phyloP scores from a whole-genome alignment of 495 filamentous ascomycete genomes.

The Hypoxylon subgilvum region DNA sequence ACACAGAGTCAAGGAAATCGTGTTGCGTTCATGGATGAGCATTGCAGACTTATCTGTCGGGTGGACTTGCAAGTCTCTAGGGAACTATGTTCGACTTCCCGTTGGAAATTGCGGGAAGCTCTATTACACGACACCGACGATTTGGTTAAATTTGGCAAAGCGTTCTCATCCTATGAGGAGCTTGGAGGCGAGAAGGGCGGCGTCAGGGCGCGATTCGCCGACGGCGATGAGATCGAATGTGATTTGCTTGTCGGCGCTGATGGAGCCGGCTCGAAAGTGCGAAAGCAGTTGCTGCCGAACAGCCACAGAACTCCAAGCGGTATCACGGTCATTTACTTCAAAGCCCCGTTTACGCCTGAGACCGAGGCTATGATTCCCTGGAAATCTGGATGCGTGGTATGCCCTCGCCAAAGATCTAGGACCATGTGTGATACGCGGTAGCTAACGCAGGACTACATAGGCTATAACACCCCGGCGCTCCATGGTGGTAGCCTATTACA shows the following conservation, averaged over 20 bases:
- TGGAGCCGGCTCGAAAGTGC: constrained; percentile 46
- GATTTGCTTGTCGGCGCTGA: constrained; percentile 55
- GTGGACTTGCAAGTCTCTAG: constrained; percentile 5
- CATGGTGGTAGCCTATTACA: constrained; percentile 29
- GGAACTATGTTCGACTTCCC: constrained; percentile 25
- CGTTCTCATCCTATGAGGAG: constrained; percentile 38
- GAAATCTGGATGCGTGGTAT: constrained; percentile 17
- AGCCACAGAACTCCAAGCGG: constrained; percentile 16
- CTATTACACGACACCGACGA: constrained; percentile 31
- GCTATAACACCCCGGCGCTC: constrained; percentile 19
- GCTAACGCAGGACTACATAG: neutral
- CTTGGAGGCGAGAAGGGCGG: constrained; percentile 16
- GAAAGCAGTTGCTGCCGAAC: constrained; percentile 49
- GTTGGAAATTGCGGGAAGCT: constrained; percentile 25
- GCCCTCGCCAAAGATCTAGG: neutral
- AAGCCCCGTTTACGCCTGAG: constrained; percentile 30
- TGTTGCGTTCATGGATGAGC: constrained; percentile 23
- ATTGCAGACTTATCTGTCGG: neutral
- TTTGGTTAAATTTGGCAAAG: constrained; percentile 47
- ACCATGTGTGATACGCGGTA: too few species aligned
- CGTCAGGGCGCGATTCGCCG: constrained; percentile 45
- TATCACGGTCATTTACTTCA: constrained; percentile 35
- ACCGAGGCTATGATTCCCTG: constrained; percentile 19
- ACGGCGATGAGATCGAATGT: constrained; percentile 46
- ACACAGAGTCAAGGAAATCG: constrained; percentile 24